Base-by-base conservation (phyloP, 2,329 filamentous ascomycete genomes). In the Seiridium unicorne region DNA sequence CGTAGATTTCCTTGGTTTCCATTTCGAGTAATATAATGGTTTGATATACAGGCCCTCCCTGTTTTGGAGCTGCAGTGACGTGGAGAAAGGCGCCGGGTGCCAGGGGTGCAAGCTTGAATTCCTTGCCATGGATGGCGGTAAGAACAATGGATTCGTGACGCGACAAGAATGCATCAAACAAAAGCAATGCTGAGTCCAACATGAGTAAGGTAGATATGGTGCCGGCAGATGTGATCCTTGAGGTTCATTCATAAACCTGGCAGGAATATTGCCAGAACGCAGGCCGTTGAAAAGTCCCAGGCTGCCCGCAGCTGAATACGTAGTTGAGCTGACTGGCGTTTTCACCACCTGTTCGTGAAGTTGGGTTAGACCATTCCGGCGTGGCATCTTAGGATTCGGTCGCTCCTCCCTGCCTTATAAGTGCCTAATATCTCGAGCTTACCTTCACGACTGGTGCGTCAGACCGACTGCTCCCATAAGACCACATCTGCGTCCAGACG, bases 11-110 rank as follows among this genome's bases (percentile, higher is more conserved):
- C 36, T 32, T 55, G 35, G 8, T 55, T 44, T 55, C 51, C 51
- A n/a, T n/a, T 26, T 55, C 26, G 36, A 55, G 51, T 44, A 55
- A 40, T 55, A 55, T n/a, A 44, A 55, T 44, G 40, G 51, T 38
- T 31, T 55, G 51, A 42, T 55, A 55, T 55, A 55, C 51, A 55
- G 36, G 51, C 38, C 38, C 26, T 26, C 40, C 51, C 38, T 42
- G 51, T 55, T 55, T 55, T 55, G 8, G 3, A 31, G 36, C 26
- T 26, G 51, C 51, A 42, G 44, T 55, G 51, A 55, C 51, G 51
- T 55, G 51, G 51, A 35, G 36, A 55, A 34, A 44, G 51, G 31
- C 32, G n/a, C 26, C 44, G 44, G n/a, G 31, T 55, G 36, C 51
- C 35, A 55, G 40, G 51, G 36, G 18, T 18, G 4, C 31, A 31